Percentiles rank a stretch among this genome's conserved stretches.
These are phyloP conservation scores for Microcyclospora pomicola DNA, from an alignment of 2,329 filamentous ascomycete species.

Conservation along the genomic window DNA sequence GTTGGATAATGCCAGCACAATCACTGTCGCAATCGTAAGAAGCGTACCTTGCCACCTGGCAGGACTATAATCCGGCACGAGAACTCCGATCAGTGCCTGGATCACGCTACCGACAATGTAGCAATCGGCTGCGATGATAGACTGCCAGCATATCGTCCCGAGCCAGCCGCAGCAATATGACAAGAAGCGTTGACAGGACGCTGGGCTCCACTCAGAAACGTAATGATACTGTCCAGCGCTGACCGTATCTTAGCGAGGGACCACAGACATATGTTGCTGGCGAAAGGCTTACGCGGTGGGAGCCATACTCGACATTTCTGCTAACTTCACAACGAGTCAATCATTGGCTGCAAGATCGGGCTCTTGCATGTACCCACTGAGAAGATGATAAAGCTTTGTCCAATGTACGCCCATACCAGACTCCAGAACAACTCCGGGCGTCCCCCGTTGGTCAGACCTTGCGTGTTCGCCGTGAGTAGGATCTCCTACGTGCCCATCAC, in stretches of 20 bases:
- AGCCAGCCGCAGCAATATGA: constrained; percentile 31
- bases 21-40: constrained; percentile 12
- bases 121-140: constrained; percentile 29
- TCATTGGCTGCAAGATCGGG: too few species aligned
- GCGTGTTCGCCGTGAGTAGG: constrained; percentile 12
- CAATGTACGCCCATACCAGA: constrained; percentile 14
- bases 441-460: constrained; percentile 15
- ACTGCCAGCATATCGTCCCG: constrained; percentile 28
- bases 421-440: constrained; percentile 19
- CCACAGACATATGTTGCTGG: too few species aligned
- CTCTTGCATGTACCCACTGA: constrained; percentile 6
- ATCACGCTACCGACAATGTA: constrained; percentile 33
- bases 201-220: constrained; percentile 32
- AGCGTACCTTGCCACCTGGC: constrained; percentile 14
- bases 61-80: constrained; percentile 17
- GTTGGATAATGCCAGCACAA: constrained; percentile 15
- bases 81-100: constrained; percentile 32
- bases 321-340: constrained; percentile 1
- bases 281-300: constrained; percentile 4
- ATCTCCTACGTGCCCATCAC: constrained; percentile 41
- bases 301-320: constrained; percentile 23
- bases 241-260: too few species aligned
- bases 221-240: constrained; percentile 17
- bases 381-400: constrained; percentile 20
- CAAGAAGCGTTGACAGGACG: constrained; percentile 27